Conservation (phyloP, 805 yeast species). For the Wickerhamiella nectarea region DNA sequence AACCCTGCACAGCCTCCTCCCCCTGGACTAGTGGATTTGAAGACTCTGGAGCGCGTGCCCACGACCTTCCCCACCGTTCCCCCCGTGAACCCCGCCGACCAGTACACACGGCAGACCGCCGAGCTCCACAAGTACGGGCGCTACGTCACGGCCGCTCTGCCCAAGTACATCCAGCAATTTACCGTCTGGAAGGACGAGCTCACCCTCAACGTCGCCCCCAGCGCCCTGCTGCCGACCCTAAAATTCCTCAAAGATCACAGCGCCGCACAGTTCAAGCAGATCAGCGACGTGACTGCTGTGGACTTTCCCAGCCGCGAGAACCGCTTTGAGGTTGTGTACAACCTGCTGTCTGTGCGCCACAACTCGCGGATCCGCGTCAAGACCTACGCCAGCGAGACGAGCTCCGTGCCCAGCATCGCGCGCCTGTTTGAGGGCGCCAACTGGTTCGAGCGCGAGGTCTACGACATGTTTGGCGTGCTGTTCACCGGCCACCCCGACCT, state of each 20-base stretch:
- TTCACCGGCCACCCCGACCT: constrained; percentile 83
- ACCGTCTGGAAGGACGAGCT: constrained; percentile 87
- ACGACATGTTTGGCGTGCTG: constrained; percentile 75
- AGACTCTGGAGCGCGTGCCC: constrained; percentile 8
- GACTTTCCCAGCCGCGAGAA: constrained; percentile 75
- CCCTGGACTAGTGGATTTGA: constrained; percentile 1
- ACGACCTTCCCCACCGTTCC: constrained; percentile 24
- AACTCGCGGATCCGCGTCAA: constrained; percentile 80
- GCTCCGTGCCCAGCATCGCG: constrained; percentile 70
- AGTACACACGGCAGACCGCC: constrained; percentile 49
- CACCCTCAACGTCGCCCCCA: constrained; percentile 60
- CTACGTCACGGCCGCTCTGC: constrained; percentile 63
- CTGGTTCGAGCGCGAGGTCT: constrained; percentile 85
- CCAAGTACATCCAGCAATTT: constrained; percentile 71
- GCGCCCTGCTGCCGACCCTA: constrained; percentile 57
- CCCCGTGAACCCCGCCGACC: constrained; percentile 64
- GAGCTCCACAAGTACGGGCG: constrained; percentile 72
- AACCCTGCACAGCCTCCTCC: constrained; percentile 7
- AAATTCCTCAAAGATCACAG: constrained; percentile 65
- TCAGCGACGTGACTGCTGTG: constrained; percentile 73
- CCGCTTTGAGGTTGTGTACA: constrained; percentile 79
- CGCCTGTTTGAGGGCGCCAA: constrained; percentile 65
- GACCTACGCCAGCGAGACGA: constrained; percentile 73
- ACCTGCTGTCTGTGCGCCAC: constrained; percentile 64
- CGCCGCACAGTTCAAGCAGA: constrained; percentile 63